Conservation (phyloP, 2,329 filamentous ascomycete genomes). For the Periconia sp. region DNA sequence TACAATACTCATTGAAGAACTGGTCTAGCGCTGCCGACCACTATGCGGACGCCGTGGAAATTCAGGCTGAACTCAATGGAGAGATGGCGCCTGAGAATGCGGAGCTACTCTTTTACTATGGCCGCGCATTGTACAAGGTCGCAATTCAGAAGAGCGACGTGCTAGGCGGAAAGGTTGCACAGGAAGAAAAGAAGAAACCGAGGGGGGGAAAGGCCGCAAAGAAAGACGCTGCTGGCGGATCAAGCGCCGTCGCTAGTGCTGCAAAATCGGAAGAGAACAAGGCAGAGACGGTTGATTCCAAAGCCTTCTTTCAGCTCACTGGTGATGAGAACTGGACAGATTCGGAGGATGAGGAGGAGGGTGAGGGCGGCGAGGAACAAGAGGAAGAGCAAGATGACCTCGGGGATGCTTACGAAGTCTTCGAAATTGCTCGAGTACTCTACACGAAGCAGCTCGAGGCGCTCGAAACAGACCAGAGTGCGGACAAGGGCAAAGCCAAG, state of each 20-base stretch:
- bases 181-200: conserved; percentile 59
- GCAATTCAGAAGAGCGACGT: conserved; percentile 95
- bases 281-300: conserved; percentile 62
- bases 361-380: conserved; percentile 52
- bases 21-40: conserved; percentile 84
- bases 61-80: conserved; percentile 90
- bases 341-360: conserved; percentile 71
- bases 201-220: conserved; percentile 55
- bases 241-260: conserved; percentile 31
- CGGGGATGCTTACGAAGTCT: conserved; percentile 67
- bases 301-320: conserved; percentile 87
- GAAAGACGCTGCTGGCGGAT: conserved; percentile 45
- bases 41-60: conserved; percentile 85
- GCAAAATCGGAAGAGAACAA: conserved; percentile 52
- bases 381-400: conserved; percentile 67
- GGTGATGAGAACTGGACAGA: conserved; percentile 89
- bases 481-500: conserved; percentile 55
- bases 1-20: conserved; percentile 88
- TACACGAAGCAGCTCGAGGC: conserved; percentile 63
- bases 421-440: conserved; percentile 67
- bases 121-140: conserved; percentile 90
- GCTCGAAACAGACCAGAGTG: conserved; percentile 34
- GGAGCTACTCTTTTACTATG: conserved; percentile 93
- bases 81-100: conserved; percentile 91
- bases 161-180: conserved; percentile 78